Conservation (phyloP, 495 filamentous ascomycete genomes). For the Neurospora sp. region DNA sequence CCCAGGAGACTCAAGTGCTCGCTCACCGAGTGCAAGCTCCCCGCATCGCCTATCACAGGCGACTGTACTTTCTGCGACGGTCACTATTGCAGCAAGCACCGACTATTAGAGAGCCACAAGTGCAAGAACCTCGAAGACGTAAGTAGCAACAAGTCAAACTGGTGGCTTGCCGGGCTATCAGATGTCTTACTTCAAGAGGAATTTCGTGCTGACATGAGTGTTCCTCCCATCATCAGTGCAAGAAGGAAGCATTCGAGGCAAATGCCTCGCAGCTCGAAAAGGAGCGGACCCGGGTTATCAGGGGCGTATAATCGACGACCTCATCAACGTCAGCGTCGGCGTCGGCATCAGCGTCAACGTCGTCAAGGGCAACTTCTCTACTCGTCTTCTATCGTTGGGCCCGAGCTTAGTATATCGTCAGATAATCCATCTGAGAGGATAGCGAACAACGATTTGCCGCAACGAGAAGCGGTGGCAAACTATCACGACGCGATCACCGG, state of each 20-base stretch:
- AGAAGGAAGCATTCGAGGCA: conserved; percentile 85
- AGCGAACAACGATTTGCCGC: neutral
- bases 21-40: conserved; percentile 77
- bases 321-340: neutral
- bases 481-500: neutral
- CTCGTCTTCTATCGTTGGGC: neutral
- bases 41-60: conserved; percentile 82
- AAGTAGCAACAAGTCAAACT: conserved; percentile 29
- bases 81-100: conserved; percentile 88
- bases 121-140: conserved; percentile 88
- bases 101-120: conserved; percentile 85
- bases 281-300: conserved; percentile 63
- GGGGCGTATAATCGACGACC: conserved; percentile 27
- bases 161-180: conserved; percentile 41
- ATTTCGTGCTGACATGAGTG: conserved; percentile 17
- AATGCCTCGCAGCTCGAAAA: conserved; percentile 86
- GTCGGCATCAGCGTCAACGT: neutral
- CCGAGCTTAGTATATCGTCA: neutral
- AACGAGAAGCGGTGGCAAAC: neutral
- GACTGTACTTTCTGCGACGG: conserved; percentile 93
- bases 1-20: conserved; percentile 78
- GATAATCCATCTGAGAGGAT: neutral
- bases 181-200: conserved; percentile 26
- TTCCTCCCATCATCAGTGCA: conserved; percentile 48
- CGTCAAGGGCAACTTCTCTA: neutral